Percentiles rank a stretch among this genome's conserved stretches.
Conservation (phyloP, 2,329 filamentous ascomycete species). For the Hypoxylon rubiginosum region DNA sequence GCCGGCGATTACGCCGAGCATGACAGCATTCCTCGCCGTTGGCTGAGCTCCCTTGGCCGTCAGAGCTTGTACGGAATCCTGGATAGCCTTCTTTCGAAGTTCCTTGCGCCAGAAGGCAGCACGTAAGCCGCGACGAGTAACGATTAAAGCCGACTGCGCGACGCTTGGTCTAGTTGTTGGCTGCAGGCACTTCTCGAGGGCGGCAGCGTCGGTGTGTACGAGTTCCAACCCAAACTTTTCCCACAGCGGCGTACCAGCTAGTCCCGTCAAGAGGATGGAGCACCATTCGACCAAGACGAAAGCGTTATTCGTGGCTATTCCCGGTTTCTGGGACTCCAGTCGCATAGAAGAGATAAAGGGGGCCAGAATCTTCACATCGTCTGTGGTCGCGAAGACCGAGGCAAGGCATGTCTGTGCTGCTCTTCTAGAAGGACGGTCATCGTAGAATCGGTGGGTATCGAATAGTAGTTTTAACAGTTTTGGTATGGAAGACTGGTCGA, state of each 20-base stretch:
- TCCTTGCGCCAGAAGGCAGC: conserved; percentile 74
- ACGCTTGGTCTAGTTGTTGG: conserved; percentile 74
- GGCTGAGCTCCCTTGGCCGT: conserved; percentile 76
- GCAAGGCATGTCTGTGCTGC: conserved; percentile 86
- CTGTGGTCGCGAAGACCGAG: conserved; percentile 71
- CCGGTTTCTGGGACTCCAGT: conserved; percentile 79
- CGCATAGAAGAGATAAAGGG: conserved; percentile 76
- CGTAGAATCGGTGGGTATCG: conserved; percentile 87
- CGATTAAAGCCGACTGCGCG: conserved; percentile 78
- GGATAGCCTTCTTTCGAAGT: conserved; percentile 71
- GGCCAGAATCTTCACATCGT: conserved; percentile 70
- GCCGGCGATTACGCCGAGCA: conserved; percentile 88
- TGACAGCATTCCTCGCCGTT: conserved; percentile 77
- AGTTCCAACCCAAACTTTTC: conserved; percentile 74
- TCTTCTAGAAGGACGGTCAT: conserved; percentile 85
- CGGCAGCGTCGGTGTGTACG: conserved; percentile 76
- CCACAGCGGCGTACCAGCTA: conserved; percentile 74
- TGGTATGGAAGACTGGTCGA: conserved; percentile 64
- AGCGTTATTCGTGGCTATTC: conserved; percentile 82
- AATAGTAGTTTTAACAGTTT: conserved; percentile 80
- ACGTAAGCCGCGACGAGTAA: conserved; percentile 84
- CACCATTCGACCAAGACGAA: conserved; percentile 95
- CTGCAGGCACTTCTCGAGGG: conserved; percentile 82
- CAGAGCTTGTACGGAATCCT: conserved; percentile 74
- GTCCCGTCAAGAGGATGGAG: conserved; percentile 80